Base-by-base conservation (phyloP, 257 asterid genomes). In the Scutellaria minor region DNA sequence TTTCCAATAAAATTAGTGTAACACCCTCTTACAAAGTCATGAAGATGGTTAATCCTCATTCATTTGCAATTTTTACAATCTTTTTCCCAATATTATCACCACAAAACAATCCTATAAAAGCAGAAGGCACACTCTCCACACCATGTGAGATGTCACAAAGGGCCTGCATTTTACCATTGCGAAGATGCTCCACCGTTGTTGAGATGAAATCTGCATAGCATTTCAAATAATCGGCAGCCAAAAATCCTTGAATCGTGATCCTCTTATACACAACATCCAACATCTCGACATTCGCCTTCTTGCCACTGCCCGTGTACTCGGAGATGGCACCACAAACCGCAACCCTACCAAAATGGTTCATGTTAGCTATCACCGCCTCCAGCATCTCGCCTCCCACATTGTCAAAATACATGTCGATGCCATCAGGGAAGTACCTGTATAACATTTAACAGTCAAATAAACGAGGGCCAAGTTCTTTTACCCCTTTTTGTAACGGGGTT, bases 371-470 rank as follows among this genome's bases (percentile, higher is more conserved):
- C 0, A 84, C 94, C 1, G 92, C 97, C 80, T 89, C 95, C 52
- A 80, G 74, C 91, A 91, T 87, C 59, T 79, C 83, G 3, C 83
- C 96, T 7, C 97, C 97, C 67, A 89, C 95, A 2, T 91, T 91
- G 73, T 91, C 97, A 0, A 89, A 91, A 44, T 91, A 91, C 46
- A 89, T 83, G 79, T 91, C 96, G 13, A 91, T 91, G 15, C 97
- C 96, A 2, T 86, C 79, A 0, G 96, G 97, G 18, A 89, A 85
- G 72, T 78, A 84, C 81, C 96, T 89, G 51, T 3, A 2, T 41
- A 6, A 31, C 37, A 31, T 31, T 31, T 1, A 31, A 0, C 37
- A 0, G 2, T 31, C 37, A 31, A 1, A 31, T 31, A 31, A 31
- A 31, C 5, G 5, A 31, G 4, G 4, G 37, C 37, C 37, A 31